phyloP scores from a whole-genome alignment of 176 grass and related monocot species.

The Musa acuminata region DNA sequence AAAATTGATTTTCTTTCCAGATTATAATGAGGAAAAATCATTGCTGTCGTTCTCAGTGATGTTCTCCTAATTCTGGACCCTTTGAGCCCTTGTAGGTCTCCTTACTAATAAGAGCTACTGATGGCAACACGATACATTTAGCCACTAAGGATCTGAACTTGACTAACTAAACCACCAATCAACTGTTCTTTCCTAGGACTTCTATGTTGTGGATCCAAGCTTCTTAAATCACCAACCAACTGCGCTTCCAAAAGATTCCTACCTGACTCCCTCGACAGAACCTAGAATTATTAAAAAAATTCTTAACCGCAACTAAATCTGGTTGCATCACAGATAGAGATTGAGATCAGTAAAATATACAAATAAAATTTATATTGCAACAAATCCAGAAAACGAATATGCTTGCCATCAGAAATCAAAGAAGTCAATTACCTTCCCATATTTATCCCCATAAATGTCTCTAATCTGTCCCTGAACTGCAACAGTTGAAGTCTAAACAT shows the following conservation, averaged over 20 bases:
- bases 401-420: neutral
- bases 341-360: neutral
- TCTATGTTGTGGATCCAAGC: neutral
- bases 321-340: neutral
- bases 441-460: slow-evolving; percentile 93
- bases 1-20: no score
- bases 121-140: no score
- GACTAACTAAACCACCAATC: neutral
- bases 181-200: neutral
- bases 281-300: no score
- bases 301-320: neutral
- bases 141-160: no score
- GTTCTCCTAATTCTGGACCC: no score
- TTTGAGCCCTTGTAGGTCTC: no score
- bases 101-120: no score
- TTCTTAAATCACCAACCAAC: neutral
- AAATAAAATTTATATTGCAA: neutral
- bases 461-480: slow-evolving; percentile 64
- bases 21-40: no score
- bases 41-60: no score
- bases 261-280: neutral
- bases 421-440: slow-evolving; percentile 70
- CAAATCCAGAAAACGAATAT: neutral
- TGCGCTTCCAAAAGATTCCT: no score
- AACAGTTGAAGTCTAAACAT: slow-evolving; percentile 68